phyloP scores from a whole-genome alignment of 805 yeast species.

The Starmerella floricola region DNA sequence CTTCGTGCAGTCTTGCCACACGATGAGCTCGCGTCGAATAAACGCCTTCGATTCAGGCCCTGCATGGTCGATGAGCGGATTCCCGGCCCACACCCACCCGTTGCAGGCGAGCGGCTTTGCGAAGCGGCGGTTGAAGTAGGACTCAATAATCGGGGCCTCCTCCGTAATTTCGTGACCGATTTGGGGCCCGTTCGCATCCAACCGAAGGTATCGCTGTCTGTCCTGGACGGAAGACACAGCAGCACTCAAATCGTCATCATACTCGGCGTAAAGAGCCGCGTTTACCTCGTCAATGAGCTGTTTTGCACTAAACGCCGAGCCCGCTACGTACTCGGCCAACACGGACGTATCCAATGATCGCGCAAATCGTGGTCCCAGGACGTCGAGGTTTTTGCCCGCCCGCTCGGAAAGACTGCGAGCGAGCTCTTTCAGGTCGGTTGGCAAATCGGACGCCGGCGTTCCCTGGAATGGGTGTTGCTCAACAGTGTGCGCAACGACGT shows the following conservation, averaged over 20 bases:
- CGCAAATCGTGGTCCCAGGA: conserved; percentile 41
- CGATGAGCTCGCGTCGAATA: conserved; percentile 79
- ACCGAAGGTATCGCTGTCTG: conserved; percentile 61
- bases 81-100: conserved; percentile 98
- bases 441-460: conserved; percentile 37
- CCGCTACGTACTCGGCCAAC: conserved; percentile 42
- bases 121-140: conserved; percentile 63
- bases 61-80: conserved; percentile 89
- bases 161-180: conserved; percentile 49
- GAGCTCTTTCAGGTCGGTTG: conserved; percentile 28
- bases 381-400: conserved; percentile 32
- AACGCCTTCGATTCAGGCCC: conserved; percentile 67
- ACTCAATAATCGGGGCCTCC: conserved; percentile 58
- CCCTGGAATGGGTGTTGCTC: conserved; percentile 26
- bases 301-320: conserved; percentile 24
- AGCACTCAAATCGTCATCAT: conserved; percentile 58
- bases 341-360: conserved; percentile 42
- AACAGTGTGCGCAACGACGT: conserved; percentile 30
- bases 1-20: conserved; percentile 97
- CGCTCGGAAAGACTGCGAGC: conserved; percentile 35
- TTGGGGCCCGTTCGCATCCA: conserved; percentile 73
- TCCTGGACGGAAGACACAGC: conserved; percentile 61
- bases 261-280: conserved; percentile 53
- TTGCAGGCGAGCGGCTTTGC: conserved; percentile 60
- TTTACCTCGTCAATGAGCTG: conserved; percentile 65